These are phyloP conservation scores for Phytopythium boreale DNA, from an alignment of 352 stramenopile genomes.

Conservation along the genomic window DNA sequence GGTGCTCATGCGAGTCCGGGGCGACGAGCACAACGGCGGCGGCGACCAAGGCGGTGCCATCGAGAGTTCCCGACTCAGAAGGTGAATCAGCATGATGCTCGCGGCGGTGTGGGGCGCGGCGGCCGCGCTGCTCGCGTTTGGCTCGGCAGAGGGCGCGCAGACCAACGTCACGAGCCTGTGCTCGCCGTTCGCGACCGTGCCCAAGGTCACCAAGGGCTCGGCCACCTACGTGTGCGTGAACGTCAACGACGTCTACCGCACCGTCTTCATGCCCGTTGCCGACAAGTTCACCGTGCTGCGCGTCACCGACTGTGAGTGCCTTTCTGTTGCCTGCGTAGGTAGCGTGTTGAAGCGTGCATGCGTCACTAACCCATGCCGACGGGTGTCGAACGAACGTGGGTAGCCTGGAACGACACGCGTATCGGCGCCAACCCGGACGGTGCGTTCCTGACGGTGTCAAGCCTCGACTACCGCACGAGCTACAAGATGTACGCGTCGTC, in stretches of 20 bases:
- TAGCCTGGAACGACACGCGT: slow-evolving; percentile 70
- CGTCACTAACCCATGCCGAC: background rate
- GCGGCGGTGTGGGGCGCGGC: background rate
- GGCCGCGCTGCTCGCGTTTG: background rate
- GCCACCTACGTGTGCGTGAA: slow-evolving; percentile 78
- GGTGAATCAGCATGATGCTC: background rate
- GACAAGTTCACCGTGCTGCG: slow-evolving; percentile 79
- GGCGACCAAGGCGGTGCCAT: background rate
- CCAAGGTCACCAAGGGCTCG: slow-evolving; percentile 51
- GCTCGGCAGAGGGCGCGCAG: slow-evolving; percentile 12
- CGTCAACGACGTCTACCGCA: slow-evolving; percentile 70
- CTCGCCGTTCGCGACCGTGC: slow-evolving; percentile 45
- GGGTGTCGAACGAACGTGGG: slow-evolving; percentile 2
- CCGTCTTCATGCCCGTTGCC: slow-evolving; percentile 67
- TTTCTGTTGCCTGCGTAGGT: background rate
- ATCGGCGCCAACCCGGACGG: slow-evolving; percentile 44
- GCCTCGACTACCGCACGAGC: slow-evolving; percentile 50
- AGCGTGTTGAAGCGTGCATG: background rate
- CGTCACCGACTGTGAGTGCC: slow-evolving; percentile 64
- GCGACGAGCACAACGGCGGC: background rate
- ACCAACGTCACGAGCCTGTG: slow-evolving; percentile 67
- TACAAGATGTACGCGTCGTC: slow-evolving; percentile 77
- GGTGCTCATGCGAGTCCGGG: background rate
- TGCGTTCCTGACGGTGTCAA: slow-evolving; percentile 69
- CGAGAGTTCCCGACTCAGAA: background rate